Evolutionary conservation across 1,284 basidiomycete genomes (phyloP).

Genomic region (Rhizoctonia solani): DNA sequence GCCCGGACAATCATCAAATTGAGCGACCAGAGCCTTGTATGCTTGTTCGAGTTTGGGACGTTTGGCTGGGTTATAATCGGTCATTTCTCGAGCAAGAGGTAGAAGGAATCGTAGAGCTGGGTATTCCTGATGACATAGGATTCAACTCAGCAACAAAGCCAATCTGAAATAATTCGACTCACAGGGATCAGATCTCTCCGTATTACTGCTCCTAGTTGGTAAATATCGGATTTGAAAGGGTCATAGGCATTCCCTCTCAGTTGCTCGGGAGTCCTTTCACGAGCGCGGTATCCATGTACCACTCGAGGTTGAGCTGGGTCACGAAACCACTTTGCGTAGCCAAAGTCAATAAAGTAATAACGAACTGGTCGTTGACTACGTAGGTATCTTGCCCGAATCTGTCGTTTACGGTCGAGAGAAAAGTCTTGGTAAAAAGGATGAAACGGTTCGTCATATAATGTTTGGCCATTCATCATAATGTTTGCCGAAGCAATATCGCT

Average conservation of each 20-base stretch:
- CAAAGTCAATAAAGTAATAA: slow-evolving; percentile 30
- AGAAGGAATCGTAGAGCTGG: neutral
- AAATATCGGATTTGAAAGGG: slow-evolving; percentile 19
- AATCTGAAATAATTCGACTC: neutral
- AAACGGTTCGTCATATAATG: slow-evolving; percentile 14
- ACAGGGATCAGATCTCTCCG: slow-evolving; percentile 13
- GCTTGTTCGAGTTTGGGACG: neutral
- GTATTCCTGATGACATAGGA: neutral
- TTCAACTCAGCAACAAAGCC: neutral
- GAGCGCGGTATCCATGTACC: neutral
- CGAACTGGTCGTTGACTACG: slow-evolving; percentile 3
- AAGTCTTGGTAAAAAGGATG: neutral
- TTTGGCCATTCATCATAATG: slow-evolving; percentile 11
- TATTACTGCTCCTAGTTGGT: slow-evolving; percentile 13
- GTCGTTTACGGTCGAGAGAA: neutral
- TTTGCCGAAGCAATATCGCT: slow-evolving; percentile 27
- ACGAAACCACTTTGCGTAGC: slow-evolving; percentile 15
- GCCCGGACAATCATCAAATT: neutral
- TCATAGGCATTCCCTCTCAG: slow-evolving; percentile 3
- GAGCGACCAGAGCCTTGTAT: neutral
- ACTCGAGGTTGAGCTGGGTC: neutral
- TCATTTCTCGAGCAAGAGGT: slow-evolving; percentile 2
- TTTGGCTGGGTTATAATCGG: neutral
- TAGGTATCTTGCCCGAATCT: neutral
- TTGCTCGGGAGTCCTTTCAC: slow-evolving; percentile 15